A percentile compares a stretch with the other conserved stretches of the same genome.
Conservation (phyloP, 495 filamentous ascomycete species). For the Cladorrhinum samala region DNA sequence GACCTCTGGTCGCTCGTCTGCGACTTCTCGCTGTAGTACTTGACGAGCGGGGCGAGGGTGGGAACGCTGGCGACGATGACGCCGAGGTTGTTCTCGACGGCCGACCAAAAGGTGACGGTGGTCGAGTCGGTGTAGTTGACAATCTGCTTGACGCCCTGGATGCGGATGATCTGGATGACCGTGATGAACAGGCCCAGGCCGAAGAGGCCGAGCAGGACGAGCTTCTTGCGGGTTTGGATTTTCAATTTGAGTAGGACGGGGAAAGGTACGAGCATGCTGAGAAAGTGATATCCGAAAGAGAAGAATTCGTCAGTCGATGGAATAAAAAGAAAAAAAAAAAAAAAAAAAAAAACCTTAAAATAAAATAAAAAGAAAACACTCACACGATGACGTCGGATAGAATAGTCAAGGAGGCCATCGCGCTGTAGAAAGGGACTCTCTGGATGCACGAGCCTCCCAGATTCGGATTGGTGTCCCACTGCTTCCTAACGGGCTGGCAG, state of each 20-base stretch:
- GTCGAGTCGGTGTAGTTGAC: conserved; percentile 40
- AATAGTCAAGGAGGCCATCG: conserved; percentile 37
- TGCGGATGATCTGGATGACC: conserved; percentile 49
- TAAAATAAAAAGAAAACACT: too few species aligned
- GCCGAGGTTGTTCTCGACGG: conserved; percentile 46
- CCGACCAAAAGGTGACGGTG: conserved; percentile 46
- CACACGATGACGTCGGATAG: conserved; percentile 44
- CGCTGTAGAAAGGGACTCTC: conserved; percentile 38
- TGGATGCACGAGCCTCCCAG: conserved; percentile 35
- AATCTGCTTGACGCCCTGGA: conserved; percentile 42
- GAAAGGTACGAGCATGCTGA: conserved; percentile 42
- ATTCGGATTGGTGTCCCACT: conserved; percentile 41
- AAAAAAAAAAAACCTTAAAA: too few species aligned
- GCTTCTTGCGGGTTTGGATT: conserved; percentile 34
- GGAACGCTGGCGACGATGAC: conserved; percentile 46
- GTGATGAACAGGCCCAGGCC: conserved; percentile 49
- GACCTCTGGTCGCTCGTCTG: conserved; percentile 20
- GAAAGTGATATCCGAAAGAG: not conserved
- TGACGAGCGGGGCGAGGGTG: conserved; percentile 46
- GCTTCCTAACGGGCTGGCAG: conserved; percentile 40
- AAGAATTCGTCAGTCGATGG: too few species aligned
- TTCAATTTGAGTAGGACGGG: conserved; percentile 43
- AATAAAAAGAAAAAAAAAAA: too few species aligned
- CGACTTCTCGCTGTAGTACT: conserved; percentile 25
- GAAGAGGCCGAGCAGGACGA: conserved; percentile 42